A percentile compares a stretch with the other conserved stretches of the same genome.
Evolutionary conservation across 1,284 basidiomycete species (phyloP).

Genomic region (Pisolithus thermaeus): DNA sequence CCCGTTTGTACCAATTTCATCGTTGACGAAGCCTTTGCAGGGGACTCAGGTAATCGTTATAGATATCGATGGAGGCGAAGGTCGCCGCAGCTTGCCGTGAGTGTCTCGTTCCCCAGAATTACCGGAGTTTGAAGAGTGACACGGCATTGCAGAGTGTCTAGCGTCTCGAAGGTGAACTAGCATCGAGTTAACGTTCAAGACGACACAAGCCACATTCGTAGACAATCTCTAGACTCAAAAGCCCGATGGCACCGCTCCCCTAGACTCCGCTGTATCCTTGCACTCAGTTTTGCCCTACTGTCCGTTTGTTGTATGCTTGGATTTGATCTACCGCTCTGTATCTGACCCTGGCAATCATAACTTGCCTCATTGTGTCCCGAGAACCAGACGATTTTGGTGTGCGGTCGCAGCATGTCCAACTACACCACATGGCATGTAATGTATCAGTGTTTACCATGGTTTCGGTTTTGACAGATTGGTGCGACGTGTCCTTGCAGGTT

Average conservation of each 20-base stretch:
- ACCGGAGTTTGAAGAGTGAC: constrained; percentile 11
- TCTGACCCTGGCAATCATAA: constrained; percentile 16
- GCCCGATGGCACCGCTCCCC: constrained; percentile 30
- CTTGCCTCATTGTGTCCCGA: constrained; percentile 12
- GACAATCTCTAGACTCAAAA: constrained; percentile 25
- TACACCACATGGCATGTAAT: constrained; percentile 21
- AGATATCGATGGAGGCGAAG: constrained; percentile 38
- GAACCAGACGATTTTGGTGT: constrained; percentile 13
- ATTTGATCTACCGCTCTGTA: constrained; percentile 18
- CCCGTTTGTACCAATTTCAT: constrained; percentile 5
- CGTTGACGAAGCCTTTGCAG: constrained; percentile 31
- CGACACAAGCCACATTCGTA: constrained; percentile 20
- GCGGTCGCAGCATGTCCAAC: constrained; percentile 11
- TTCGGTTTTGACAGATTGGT: constrained; percentile 21
- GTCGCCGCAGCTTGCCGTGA: constrained; percentile 50
- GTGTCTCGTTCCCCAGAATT: constrained; percentile 21
- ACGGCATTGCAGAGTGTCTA: constrained; percentile 38
- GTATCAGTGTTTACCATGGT: constrained; percentile 19
- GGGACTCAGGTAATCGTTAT: constrained; percentile 55
- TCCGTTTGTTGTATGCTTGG: constrained; percentile 27
- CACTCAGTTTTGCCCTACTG: constrained; percentile 26
- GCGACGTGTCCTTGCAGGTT: constrained; percentile 17
- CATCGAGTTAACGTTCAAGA: constrained; percentile 10
- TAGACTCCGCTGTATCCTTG: constrained; percentile 12
- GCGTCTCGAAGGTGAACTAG: constrained; percentile 45